Conservation (phyloP, 2,329 filamentous ascomycete genomes). For the Diplocarpon rosae region DNA sequence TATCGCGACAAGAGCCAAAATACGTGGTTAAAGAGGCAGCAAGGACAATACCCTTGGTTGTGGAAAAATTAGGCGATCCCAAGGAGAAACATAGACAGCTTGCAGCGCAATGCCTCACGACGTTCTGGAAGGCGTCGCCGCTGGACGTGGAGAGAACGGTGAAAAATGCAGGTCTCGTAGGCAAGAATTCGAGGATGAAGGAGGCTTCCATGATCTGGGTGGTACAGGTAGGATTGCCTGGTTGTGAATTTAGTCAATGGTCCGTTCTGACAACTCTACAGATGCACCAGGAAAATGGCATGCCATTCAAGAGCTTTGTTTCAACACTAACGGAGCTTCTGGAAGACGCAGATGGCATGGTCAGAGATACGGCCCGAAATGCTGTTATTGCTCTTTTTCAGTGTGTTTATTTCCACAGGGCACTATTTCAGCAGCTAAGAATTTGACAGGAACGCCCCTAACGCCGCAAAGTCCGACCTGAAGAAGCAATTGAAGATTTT, state of each 20-base stretch:
- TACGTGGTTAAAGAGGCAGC: slow-evolving; percentile 58
- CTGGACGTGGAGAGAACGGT: slow-evolving; percentile 71
- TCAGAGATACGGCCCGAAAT: slow-evolving; percentile 73
- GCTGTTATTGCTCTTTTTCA: slow-evolving; percentile 80
- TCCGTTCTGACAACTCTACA: slow-evolving; percentile 27
- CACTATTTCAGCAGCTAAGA: slow-evolving; percentile 6
- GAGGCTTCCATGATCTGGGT: slow-evolving; percentile 81
- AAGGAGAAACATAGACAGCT: slow-evolving; percentile 75
- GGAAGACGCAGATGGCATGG: slow-evolving; percentile 80
- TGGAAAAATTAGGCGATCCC: slow-evolving; percentile 78
- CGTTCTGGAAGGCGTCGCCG: slow-evolving; percentile 60
- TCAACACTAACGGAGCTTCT: slow-evolving; percentile 73
- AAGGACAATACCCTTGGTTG: slow-evolving; percentile 60
- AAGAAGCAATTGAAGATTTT: slow-evolving; percentile 76
- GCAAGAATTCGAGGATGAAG: slow-evolving; percentile 75
- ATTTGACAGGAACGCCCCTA: slow-evolving; percentile 56
- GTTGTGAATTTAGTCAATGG: neutral
- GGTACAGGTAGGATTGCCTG: slow-evolving; percentile 45
- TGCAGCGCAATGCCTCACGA: slow-evolving; percentile 64
- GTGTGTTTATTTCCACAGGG: slow-evolving; percentile 33
- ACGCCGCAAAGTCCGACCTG: slow-evolving; percentile 75
- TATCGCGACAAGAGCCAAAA: slow-evolving; percentile 75
- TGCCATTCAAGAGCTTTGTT: slow-evolving; percentile 77
- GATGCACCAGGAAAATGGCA: slow-evolving; percentile 70
- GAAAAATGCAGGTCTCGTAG: slow-evolving; percentile 64